Evolutionary conservation across 306 rosid genomes (phyloP).

Genomic region (Pyrus communis): DNA sequence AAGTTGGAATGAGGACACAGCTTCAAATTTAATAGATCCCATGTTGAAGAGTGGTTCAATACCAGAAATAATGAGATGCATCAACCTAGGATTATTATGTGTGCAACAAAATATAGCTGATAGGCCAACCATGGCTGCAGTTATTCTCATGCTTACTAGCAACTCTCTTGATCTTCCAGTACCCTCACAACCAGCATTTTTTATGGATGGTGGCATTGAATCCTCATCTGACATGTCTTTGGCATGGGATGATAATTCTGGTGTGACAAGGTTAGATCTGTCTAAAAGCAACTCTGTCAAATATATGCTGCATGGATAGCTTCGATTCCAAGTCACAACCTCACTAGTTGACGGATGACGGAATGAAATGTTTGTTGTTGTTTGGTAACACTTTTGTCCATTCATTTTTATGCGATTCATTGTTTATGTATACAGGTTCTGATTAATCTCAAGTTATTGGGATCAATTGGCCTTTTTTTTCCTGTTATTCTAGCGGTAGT

Average conservation of each 20-base stretch:
- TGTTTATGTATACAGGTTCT: no score
- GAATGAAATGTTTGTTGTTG: no score
- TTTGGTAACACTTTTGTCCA: no score
- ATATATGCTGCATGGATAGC: not conserved
- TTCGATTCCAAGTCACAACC: not conserved
- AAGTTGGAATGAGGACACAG: not conserved
- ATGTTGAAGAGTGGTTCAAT: not conserved
- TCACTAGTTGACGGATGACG: not conserved
- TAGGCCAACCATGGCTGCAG: constrained; percentile 4
- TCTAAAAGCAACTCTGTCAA: not conserved
- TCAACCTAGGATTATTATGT: not conserved
- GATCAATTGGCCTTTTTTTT: no score
- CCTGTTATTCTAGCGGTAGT: no score
- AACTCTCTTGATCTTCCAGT: not conserved
- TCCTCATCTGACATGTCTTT: not conserved
- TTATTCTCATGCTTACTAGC: constrained; percentile 3
- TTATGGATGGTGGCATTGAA: not conserved
- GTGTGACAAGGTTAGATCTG: not conserved
- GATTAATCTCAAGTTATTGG: no score
- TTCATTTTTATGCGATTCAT: no score
- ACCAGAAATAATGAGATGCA: not conserved
- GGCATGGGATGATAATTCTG: not conserved
- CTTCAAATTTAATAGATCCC: not conserved
- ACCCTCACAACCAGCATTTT: constrained; percentile 5
- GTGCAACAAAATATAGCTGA: not conserved